Percentiles rank a stretch among this genome's conserved stretches.
phyloP scores from a whole-genome alignment of 208 protist species.

The Acanthamoeba royreba region DNA sequence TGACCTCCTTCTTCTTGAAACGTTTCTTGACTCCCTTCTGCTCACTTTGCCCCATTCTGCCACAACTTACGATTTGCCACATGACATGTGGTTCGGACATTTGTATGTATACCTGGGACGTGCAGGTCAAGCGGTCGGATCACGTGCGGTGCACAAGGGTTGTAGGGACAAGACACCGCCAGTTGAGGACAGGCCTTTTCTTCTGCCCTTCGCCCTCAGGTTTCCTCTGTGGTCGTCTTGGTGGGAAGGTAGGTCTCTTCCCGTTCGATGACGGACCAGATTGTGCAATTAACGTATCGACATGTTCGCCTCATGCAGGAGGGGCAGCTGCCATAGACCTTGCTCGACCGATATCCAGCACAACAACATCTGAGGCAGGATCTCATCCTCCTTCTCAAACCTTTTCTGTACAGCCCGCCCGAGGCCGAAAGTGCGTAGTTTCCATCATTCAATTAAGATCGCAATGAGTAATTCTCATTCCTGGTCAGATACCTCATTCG shows the following conservation, averaged over 20 bases:
- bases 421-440: background rate
- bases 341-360: background rate
- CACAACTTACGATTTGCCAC: too few relatives aligned
- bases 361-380: too few relatives aligned
- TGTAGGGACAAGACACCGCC: background rate
- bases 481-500: background rate
- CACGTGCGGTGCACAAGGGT: background rate
- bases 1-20: background rate
- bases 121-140: background rate
- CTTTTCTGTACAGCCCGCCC: background rate
- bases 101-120: too few relatives aligned
- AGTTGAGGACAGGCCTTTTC: background rate
- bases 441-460: background rate
- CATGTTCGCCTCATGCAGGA: background rate
- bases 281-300: too few relatives aligned
- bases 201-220: background rate
- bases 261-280: too few relatives aligned
- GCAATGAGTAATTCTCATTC: background rate
- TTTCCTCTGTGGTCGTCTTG: background rate
- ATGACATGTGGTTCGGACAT: too few relatives aligned
- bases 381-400: background rate
- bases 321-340: background rate
- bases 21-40: background rate
- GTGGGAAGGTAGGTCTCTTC: background rate
- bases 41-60: too few relatives aligned